Evolutionary conservation across 2,329 filamentous ascomycete species (phyloP), one percentile per base, ranked within the genome.

Genomic region (Penicillium sp.): DNA sequence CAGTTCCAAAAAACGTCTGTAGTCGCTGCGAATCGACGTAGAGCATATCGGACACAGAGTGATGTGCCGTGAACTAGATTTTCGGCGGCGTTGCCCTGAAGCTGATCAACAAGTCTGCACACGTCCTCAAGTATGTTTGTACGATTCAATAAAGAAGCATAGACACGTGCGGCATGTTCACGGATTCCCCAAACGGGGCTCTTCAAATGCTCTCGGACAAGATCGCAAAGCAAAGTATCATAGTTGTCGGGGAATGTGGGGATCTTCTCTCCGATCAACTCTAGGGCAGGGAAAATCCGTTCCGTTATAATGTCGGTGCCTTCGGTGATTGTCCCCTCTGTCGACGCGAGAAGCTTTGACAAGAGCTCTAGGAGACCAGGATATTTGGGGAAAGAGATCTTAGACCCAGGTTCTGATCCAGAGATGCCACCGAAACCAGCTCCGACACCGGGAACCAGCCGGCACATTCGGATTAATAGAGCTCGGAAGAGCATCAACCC

Each of bases 401-500:
- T 68, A 31, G 70, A 63, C 6, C 71, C 73, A 15, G 71, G 66
- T 36, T 76, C 73, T 3, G 71, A 45, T 74, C 80, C 68, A 80
- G 70, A 71, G 21, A 44, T 47, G 16, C 71, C 71, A 16, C 71
- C 70, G 33, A 74, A 73, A 6, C 86, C 64, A 80, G 85, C 44
- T 73, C 76, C 66, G 70, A 45, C 70, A 62, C 61, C 74, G 58
- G 49, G 68, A 50, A 56, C 67, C 58, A 55, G 69, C 56, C 57
- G 70, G 59, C 61, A 80, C 76, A 71, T 82, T 69, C 72, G 91
- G 76, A 77, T 90, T 71, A 95, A 88, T 5, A 96, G 78, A 56
- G 90, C 90, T 49, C 93, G 85, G 59, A 97, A 85, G 6, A 99
- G 83, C 74, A 97, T 88, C 31, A 97, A 75, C 2, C 91, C 91